Conservation (phyloP, 306 rosid genomes). For the Corylus avellana region DNA sequence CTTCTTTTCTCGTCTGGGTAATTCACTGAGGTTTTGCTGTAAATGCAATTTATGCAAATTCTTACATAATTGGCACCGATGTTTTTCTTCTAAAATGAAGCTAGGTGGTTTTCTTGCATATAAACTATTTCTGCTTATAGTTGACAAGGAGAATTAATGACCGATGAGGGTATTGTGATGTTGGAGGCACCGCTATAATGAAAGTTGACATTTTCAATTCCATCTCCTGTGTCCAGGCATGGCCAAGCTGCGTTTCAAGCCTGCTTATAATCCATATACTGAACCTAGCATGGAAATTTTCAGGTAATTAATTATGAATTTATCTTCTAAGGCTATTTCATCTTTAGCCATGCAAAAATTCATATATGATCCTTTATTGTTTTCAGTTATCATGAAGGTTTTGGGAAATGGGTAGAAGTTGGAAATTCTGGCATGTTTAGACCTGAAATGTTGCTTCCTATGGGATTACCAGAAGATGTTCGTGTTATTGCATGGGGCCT, state of each 20-base stretch:
- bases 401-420: slow-evolving; percentile 84
- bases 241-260: slow-evolving; percentile 83
- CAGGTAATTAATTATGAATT: slow-evolving; percentile 45
- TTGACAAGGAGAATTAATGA: background rate
- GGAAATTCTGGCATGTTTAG: slow-evolving; percentile 98
- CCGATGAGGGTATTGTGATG: background rate
- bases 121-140: background rate
- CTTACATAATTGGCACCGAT: background rate
- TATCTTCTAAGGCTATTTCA: slow-evolving; percentile 15
- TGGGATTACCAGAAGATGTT: slow-evolving; percentile 98
- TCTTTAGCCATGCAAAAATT: slow-evolving; percentile 12
- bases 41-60: background rate
- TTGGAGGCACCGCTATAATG: background rate
- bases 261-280: slow-evolving; percentile 95
- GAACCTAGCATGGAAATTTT: slow-evolving; percentile 99
- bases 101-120: background rate
- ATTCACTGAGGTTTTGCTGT: slow-evolving; percentile 15
- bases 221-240: slow-evolving; percentile 57
- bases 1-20: slow-evolving; percentile 88
- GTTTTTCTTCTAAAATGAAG: background rate
- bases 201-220: background rate
- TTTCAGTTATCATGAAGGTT: slow-evolving; percentile 89
- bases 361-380: slow-evolving; percentile 4
- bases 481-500: slow-evolving; percentile 96
- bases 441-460: slow-evolving; percentile 96